phyloP scores from a whole-genome alignment of 169 alveolate genomes.

The Miamiensis avidus region DNA sequence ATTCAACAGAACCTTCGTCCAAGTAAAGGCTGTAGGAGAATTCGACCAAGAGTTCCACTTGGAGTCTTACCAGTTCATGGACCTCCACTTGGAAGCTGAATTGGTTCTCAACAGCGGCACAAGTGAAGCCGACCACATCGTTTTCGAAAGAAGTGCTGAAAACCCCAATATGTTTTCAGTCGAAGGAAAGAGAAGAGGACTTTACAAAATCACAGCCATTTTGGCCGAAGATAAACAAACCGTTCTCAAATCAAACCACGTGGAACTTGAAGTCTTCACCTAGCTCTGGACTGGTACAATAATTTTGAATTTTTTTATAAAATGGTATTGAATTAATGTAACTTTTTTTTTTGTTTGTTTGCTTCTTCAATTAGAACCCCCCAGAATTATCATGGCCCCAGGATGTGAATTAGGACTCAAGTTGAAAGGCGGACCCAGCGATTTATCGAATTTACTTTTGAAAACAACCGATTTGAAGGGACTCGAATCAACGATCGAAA shows the following conservation, averaged over 20 bases:
- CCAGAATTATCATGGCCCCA: not conserved
- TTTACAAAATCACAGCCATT: conserved; percentile 5
- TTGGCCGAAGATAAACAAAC: not conserved
- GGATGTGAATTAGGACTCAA: conserved; percentile 2
- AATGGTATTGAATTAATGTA: not conserved
- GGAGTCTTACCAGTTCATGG: not conserved
- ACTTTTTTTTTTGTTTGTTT: not conserved
- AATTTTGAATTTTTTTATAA: too few relatives aligned
- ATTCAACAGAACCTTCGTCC: not conserved
- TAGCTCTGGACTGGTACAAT: not conserved
- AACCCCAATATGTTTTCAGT: conserved; percentile 4
- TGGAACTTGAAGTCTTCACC: conserved; percentile 24
- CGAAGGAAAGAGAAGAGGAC: conserved; percentile 24
- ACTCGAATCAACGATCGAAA: not conserved
- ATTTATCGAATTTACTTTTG: conserved; percentile 1
- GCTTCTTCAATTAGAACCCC: conserved; percentile 10
- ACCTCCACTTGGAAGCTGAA: conserved; percentile 22
- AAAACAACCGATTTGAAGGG: not conserved
- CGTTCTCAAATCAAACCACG: not conserved
- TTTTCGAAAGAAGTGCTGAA: not conserved
- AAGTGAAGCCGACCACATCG: not conserved
- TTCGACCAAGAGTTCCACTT: not conserved
- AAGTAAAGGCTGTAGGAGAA: not conserved
- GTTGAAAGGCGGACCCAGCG: conserved; percentile 17
- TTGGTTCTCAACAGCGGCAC: not conserved